A percentile compares a stretch with the other conserved stretches of the same genome.
Evolutionary conservation across 1,284 basidiomycete genomes (phyloP).

Genomic region (Ustilago sp.): DNA sequence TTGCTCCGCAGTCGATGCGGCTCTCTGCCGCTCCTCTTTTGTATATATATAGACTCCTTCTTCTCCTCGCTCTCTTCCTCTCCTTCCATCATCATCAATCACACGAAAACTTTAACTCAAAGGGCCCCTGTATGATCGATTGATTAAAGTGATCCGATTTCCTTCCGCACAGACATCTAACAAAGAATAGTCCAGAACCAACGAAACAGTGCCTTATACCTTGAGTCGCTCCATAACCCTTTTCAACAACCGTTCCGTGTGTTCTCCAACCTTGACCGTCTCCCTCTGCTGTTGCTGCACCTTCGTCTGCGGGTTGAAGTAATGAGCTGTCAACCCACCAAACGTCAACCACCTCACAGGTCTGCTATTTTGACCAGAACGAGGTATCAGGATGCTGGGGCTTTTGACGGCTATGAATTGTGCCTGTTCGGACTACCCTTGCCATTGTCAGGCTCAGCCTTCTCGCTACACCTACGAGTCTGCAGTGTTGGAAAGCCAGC

Average conservation of each 20-base stretch:
- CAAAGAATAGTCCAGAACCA: neutral
- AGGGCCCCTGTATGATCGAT: neutral
- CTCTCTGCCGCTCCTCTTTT: too few relatives aligned
- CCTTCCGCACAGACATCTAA: neutral
- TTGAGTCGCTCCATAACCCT: neutral
- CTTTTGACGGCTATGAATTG: neutral
- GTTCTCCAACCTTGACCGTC: neutral
- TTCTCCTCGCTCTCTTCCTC: too few relatives aligned
- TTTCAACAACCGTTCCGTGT: neutral
- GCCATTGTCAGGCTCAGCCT: too few relatives aligned
- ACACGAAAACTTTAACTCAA: too few relatives aligned
- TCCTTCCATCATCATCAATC: too few relatives aligned
- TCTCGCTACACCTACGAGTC: too few relatives aligned
- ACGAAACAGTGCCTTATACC: neutral
- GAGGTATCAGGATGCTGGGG: too few relatives aligned
- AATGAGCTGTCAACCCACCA: slow-evolving; percentile 3
- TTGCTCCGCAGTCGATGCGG: too few relatives aligned
- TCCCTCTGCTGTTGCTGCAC: slow-evolving; percentile 4
- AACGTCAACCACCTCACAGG: slow-evolving; percentile 9
- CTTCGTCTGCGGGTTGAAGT: slow-evolving; percentile 15
- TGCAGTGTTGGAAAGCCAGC: too few relatives aligned
- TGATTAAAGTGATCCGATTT: too few relatives aligned
- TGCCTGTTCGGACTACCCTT: neutral
- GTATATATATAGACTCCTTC: too few relatives aligned
- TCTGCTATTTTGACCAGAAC: too few relatives aligned